Evolutionary conservation across 2,329 filamentous ascomycete genomes (phyloP).

Genomic region (Sporothrix sp.): DNA sequence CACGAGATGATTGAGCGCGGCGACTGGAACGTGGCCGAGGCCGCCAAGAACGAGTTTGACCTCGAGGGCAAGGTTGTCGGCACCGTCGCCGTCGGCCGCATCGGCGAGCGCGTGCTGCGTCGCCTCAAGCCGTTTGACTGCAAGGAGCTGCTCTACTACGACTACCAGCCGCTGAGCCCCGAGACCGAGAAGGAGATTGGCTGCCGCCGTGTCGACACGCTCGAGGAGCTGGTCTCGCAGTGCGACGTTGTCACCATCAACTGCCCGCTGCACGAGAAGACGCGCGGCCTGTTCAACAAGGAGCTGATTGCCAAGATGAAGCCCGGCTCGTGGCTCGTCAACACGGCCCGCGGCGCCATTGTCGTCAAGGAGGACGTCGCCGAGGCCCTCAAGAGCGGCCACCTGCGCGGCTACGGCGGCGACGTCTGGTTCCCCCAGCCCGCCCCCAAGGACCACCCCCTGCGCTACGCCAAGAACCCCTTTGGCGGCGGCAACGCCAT

Average conservation of each 20-base stretch:
- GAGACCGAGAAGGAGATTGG: constrained; percentile 94
- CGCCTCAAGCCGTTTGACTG: constrained; percentile 96
- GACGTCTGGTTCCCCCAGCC: constrained; percentile 98
- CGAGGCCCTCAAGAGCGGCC: constrained; percentile 80
- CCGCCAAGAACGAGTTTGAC: constrained; percentile 97
- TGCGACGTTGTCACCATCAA: constrained; percentile 99
- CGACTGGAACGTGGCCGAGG: constrained; percentile 91
- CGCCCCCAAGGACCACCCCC: constrained; percentile 82
- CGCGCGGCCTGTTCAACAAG: constrained; percentile 94
- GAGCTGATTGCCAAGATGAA: constrained; percentile 97
- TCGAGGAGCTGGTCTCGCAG: constrained; percentile 90
- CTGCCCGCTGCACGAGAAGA: constrained; percentile 98
- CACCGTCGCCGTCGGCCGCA: constrained; percentile 93
- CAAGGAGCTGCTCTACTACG: constrained; percentile 98
- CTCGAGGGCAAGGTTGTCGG: constrained; percentile 96
- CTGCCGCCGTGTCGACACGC: constrained; percentile 73
- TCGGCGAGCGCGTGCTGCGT: constrained; percentile 94
- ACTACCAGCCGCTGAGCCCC: constrained; percentile 86
- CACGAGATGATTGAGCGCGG: constrained; percentile 86
- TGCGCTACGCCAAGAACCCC: constrained; percentile 87
- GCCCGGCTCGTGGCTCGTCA: constrained; percentile 93
- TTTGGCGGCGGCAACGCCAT: constrained; percentile 97
- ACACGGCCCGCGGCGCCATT: constrained; percentile 97
- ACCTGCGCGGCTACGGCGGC: constrained; percentile 80
- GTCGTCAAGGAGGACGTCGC: constrained; percentile 99